These are phyloP conservation scores for Syzygium aqueum DNA, from an alignment of 345 rosid species.

Conservation along the genomic window DNA sequence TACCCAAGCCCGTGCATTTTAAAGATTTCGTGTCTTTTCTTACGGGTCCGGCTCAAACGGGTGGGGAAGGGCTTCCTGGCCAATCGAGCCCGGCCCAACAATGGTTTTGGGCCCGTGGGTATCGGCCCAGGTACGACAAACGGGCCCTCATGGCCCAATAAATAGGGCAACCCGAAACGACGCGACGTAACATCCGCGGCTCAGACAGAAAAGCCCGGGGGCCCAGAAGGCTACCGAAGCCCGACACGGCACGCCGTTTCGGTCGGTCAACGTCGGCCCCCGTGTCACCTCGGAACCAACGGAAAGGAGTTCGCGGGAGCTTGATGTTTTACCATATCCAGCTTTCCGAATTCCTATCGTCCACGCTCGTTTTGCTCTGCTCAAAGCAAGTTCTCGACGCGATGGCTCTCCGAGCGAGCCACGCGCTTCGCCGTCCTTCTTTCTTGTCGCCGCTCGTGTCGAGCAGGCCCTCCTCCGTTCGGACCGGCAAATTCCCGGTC, in stretches of 20 bases:
- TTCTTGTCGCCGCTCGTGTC: neutral
- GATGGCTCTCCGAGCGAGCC: constrained; percentile 5
- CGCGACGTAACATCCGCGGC: neutral
- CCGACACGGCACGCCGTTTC: neutral
- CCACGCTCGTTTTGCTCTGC: neutral
- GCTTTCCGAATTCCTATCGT: neutral
- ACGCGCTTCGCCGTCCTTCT: constrained; percentile 2
- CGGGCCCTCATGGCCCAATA: neutral
- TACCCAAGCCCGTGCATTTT: neutral
- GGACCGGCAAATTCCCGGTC: neutral
- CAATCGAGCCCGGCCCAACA: neutral
- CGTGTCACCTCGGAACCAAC: neutral
- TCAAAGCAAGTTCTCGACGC: neutral
- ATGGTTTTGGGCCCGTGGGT: neutral
- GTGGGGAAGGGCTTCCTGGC: neutral
- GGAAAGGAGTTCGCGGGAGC: neutral
- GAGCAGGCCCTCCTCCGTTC: neutral
- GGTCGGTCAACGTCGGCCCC: neutral
- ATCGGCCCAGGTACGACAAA: neutral
- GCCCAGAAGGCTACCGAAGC: neutral
- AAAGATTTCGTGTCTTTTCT: neutral
- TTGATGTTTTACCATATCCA: neutral
- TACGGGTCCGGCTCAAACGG: neutral
- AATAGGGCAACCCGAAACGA: neutral
- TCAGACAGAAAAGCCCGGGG: neutral